Conservation (phyloP, 768 basidiomycete genomes). For the Calocybe indica region DNA sequence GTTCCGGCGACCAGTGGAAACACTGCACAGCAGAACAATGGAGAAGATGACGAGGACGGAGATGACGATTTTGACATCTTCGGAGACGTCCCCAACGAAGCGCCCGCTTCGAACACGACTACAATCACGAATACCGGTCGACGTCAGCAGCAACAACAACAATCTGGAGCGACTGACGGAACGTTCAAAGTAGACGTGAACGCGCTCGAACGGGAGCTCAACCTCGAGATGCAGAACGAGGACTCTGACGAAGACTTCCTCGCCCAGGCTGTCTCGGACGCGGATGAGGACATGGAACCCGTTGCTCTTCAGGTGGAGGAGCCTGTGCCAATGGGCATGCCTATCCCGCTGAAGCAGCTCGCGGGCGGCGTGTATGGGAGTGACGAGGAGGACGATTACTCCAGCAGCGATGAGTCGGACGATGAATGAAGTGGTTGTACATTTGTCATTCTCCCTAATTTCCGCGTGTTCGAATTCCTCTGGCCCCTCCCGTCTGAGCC, state of each 20-base stretch:
- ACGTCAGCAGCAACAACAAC: too few relatives aligned
- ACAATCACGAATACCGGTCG: too few relatives aligned
- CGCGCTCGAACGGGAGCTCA: conserved; percentile 31
- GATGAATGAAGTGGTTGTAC: conserved; percentile 28
- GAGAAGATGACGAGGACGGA: conserved; percentile 4
- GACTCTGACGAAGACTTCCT: conserved; percentile 48
- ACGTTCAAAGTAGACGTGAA: conserved; percentile 32
- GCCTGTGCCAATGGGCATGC: conserved; percentile 7
- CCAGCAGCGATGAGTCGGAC: conserved; percentile 51
- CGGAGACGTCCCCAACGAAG: conserved; percentile 14
- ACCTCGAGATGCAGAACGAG: conserved; percentile 26
- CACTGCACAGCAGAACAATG: too few relatives aligned
- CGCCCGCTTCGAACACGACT: conserved; percentile 1
- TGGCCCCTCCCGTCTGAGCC: too few relatives aligned
- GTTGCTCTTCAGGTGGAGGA: background rate
- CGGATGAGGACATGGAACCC: background rate
- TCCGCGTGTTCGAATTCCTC: too few relatives aligned
- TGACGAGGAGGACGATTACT: conserved; percentile 43
- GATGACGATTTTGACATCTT: conserved; percentile 25
- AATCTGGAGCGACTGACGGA: conserved; percentile 5
- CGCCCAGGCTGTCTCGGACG: conserved; percentile 27
- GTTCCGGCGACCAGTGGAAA: conserved; percentile 11
- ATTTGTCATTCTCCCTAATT: too few relatives aligned
- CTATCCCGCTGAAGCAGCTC: conserved; percentile 12
- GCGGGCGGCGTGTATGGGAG: conserved; percentile 13